Evolutionary conservation across 2,329 filamentous ascomycete species (phyloP), one percentile per base, ranked within the genome.

Genomic region (Hymenoscyphus scutula): DNA sequence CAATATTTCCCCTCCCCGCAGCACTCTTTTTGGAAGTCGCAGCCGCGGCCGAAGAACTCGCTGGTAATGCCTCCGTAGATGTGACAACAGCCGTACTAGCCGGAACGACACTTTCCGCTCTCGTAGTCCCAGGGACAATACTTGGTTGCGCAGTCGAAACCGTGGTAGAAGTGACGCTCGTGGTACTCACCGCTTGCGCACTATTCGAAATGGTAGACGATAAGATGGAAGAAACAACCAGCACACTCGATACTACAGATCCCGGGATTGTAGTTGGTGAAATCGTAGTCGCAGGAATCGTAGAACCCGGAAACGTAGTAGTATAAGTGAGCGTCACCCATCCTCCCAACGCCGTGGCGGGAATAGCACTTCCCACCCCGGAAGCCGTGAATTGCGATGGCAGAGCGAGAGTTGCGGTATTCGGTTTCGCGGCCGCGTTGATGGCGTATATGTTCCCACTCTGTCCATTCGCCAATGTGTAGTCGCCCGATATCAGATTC

Each of bases 351-450:
- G 74, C 76, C 8, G 74, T 77, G 0, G 75, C 74, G 0, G 80
- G 80, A 48, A 82, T 78, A 0, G 79, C 79, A 19, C 72, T 76
- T 6, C 80, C 80, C 2, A 79, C 75, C 15, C 80, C 80, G 1
- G 74, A 74, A 17, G 74, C 78, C 0, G 80, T 82, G 64, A 73
- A 81, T 53, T 79, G 78, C 1, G 75, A 75, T 5, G 80, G 79
- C 8, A 81, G 74, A 8, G 74, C 72, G 19, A 81, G 68, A 0
- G 76, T 79, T 1, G 76, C 72, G 1, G 77, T 79, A 62, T 82
- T 77, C 1, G 80, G 79, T 64, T 76, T 77, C 15, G 72, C 73
- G 1, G 70, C 67, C 2, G 74, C 66, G 32, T 74, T 69, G 51
- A 69, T 64, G 5, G 73, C 69, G 66, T 82, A 83, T 29, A 83